Evolutionary conservation across 164 flowering plant genomes (phyloP), one percentile per base, ranked within the genome.

Genomic region (Aristolochia fimbriata): DNA sequence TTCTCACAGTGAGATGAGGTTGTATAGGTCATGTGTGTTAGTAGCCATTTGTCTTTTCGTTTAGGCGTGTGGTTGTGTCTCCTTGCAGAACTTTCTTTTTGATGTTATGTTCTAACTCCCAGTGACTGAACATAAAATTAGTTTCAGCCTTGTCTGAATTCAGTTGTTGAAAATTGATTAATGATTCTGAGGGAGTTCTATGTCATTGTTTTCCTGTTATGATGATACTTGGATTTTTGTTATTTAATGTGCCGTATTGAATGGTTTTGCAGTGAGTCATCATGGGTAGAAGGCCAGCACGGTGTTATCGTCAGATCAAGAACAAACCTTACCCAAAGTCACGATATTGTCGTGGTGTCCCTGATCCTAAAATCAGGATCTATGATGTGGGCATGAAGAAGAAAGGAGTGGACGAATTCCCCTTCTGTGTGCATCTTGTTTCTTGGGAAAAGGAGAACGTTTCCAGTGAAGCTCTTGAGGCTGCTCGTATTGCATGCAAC

Each of bases 401-500:
- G 72, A 74, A 71, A 55, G 77, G 77, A 15, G 77, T 74, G 2
- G 77, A 74, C 53, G 77, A 74, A 59, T 74, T 74, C 51, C 77
- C 77, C 30, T 74, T 67, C 58, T 74, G 77, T 59, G 77, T 74
- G 17, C 77, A 74, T 51, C 66, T 74, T 25, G 77, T 68, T 9
- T 71, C 75, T 45, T 74, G 77, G 77, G 77, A 74, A 68, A 71
- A 74, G 53, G 78, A 74, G 62, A 74, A 71, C 62, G 75, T 74
- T 15, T 71, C 75, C 3, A 71, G 72, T 52, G 78, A 71, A 21
- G 78, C 78, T 17, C 66, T 71, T 27, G 75, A 74, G 50, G 75
- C 78, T 68, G 73, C 78, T 17, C 63, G 78, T 1, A 71, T 74
- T 65, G 78, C 75, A 0, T 74, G 78, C 52, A 74, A 71, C 72